Percentiles rank a stretch among this genome's conserved stretches.
Evolutionary conservation across 768 basidiomycete species (phyloP).

Genomic region (Russula virescens): DNA sequence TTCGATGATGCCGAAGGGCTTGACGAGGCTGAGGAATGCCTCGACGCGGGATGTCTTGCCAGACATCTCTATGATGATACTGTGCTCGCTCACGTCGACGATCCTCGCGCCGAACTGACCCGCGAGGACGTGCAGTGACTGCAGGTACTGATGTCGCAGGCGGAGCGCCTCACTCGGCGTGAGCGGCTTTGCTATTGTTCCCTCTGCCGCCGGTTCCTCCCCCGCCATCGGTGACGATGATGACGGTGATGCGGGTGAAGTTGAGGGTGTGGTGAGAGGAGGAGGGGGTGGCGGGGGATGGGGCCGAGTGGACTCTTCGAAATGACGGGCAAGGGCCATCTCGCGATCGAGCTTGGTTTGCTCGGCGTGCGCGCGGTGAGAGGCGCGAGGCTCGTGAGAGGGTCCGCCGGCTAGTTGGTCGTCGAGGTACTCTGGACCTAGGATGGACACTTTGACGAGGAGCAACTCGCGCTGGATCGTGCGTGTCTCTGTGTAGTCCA

Average conservation of each 20-base stretch:
- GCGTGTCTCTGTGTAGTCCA: constrained; percentile 93
- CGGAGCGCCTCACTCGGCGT: constrained; percentile 77
- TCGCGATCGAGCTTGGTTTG: constrained; percentile 64
- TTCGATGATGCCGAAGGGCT: constrained; percentile 95
- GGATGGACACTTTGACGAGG: constrained; percentile 93
- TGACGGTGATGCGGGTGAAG: constrained; percentile 31
- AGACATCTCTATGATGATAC: constrained; percentile 90
- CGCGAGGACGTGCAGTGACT: constrained; percentile 79
- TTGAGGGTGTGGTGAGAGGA: constrained; percentile 10
- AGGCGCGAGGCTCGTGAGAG: constrained; percentile 64
- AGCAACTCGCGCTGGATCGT: constrained; percentile 91
- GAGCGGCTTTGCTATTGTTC: constrained; percentile 29
- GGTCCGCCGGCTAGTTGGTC: constrained; percentile 85
- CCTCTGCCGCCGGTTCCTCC: not conserved
- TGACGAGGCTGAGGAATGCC: constrained; percentile 84
- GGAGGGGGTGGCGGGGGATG: constrained; percentile 19
- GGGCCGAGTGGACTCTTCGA: constrained; percentile 54
- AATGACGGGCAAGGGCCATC: constrained; percentile 64
- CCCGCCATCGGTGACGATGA: not conserved
- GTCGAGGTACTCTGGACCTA: constrained; percentile 95
- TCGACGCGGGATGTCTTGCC: constrained; percentile 90
- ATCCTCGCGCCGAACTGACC: constrained; percentile 88
- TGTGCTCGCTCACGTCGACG: constrained; percentile 92
- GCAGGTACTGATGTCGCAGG: constrained; percentile 82
- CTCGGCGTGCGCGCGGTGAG: constrained; percentile 22